Evolutionary conservation across 2,329 filamentous ascomycete species (phyloP).

Genomic region (Aquanectria penicillioides): DNA sequence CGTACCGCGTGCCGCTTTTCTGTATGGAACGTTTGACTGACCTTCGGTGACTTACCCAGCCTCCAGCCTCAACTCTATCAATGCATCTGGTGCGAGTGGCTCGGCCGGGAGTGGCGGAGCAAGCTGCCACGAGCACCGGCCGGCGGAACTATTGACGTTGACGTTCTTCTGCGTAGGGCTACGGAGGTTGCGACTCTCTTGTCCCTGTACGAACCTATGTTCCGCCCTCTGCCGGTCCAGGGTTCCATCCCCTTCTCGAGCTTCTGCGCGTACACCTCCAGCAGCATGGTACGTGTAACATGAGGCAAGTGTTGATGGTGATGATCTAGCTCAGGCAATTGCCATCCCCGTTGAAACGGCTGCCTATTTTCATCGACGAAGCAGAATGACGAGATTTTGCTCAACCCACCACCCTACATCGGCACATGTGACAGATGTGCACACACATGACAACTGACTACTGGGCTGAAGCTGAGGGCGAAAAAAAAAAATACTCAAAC

Average conservation of each 20-base stretch:
- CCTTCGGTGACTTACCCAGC: neutral
- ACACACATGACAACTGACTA: neutral
- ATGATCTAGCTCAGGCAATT: neutral
- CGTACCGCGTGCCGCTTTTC: neutral
- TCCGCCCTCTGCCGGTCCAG: constrained; percentile 1
- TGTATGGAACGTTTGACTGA: constrained; percentile 1
- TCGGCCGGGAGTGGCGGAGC: constrained; percentile 39
- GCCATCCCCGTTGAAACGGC: neutral
- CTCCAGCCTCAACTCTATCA: constrained; percentile 8
- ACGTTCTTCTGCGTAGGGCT: neutral
- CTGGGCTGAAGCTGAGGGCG: constrained; percentile 3
- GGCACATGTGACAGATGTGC: neutral
- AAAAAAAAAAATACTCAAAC: too few species aligned
- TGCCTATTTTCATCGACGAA: constrained; percentile 2
- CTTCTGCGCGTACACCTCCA: neutral
- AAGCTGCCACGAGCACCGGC: constrained; percentile 2
- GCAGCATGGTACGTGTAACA: too few species aligned
- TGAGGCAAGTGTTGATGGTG: neutral
- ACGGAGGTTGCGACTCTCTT: too few species aligned
- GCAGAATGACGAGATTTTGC: neutral
- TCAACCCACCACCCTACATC: neutral
- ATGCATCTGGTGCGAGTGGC: constrained; percentile 8
- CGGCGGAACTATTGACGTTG: too few species aligned
- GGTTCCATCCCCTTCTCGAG: constrained; percentile 1
- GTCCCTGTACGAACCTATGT: neutral